Conservation (phyloP, 139 green algal genomes). For the Chlorella vulgaris region DNA sequence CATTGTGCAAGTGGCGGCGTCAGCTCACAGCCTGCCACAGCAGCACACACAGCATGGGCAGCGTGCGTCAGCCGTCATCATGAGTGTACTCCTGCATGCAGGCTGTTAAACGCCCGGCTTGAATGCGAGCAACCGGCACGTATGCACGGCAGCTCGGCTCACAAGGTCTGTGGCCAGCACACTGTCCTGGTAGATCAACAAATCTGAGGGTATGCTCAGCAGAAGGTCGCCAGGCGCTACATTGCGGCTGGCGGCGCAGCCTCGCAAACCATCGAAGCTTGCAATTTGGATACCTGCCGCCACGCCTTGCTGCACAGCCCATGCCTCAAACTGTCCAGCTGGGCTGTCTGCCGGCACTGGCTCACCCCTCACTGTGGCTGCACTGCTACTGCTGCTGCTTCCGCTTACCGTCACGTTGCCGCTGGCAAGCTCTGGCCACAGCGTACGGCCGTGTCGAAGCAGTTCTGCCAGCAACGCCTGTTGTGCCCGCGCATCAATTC, state of each 20-base stretch:
- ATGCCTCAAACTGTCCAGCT: conserved; percentile 19
- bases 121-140: no score
- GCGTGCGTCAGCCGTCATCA: no score
- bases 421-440: conserved; percentile 37
- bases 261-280: conserved; percentile 42
- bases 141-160: no score
- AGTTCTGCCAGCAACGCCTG: conserved; percentile 23
- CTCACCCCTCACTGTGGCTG: neutral
- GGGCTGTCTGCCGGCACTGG: conserved; percentile 26
- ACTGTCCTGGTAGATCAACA: conserved; percentile 64
- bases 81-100: no score
- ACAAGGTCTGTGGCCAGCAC: conserved; percentile 62
- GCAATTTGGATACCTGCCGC: conserved; percentile 20
- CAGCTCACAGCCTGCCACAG: no score
- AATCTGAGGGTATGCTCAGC: conserved; percentile 48
- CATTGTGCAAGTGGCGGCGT: neutral
- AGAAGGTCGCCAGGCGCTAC: conserved; percentile 46
- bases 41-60: no score
- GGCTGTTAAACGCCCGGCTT: no score
- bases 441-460: neutral
- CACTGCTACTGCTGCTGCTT: conserved; percentile 13
- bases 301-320: conserved; percentile 8
- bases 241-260: conserved; percentile 43
- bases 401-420: neutral
- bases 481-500: neutral